These are phyloP conservation scores for Lachnellula arida DNA, from an alignment of 2,329 filamentous ascomycete genomes.

Conservation along the genomic window DNA sequence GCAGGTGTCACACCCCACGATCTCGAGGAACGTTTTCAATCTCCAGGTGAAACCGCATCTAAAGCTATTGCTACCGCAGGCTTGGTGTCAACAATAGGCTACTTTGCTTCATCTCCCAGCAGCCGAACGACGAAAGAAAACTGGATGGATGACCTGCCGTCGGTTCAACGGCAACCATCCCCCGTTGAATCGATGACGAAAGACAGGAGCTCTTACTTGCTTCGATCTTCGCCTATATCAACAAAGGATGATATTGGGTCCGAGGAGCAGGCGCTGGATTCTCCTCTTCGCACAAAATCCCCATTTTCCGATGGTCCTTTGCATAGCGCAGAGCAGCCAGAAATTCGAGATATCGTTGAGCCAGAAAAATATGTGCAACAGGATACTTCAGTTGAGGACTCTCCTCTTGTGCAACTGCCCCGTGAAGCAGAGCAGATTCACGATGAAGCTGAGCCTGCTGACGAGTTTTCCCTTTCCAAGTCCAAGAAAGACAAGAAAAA, in stretches of 20 bases:
- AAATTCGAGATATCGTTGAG: constrained; percentile 7
- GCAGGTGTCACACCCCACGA: constrained; percentile 44
- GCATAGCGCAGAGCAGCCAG: constrained; percentile 20
- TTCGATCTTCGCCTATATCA: constrained; percentile 35
- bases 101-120: constrained; percentile 18
- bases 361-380: constrained; percentile 4
- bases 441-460: constrained; percentile 2
- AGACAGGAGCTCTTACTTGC: constrained; percentile 40
- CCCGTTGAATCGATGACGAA: constrained; percentile 40
- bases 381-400: not conserved
- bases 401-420: not conserved
- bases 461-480: constrained; percentile 14
- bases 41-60: constrained; percentile 12
- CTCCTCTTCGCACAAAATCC: constrained; percentile 10
- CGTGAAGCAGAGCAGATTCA: not conserved
- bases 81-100: constrained; percentile 20
- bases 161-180: constrained; percentile 31
- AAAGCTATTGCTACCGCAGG: constrained; percentile 19
- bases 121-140: constrained; percentile 26
- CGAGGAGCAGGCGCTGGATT: constrained; percentile 4
- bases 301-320: constrained; percentile 5
- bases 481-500: constrained; percentile 42
- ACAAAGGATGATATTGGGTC: constrained; percentile 13
- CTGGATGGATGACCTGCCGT: constrained; percentile 17
- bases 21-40: not conserved